Base-by-base conservation (phyloP, 306 rosid genomes). In the Benincasa hispida region DNA sequence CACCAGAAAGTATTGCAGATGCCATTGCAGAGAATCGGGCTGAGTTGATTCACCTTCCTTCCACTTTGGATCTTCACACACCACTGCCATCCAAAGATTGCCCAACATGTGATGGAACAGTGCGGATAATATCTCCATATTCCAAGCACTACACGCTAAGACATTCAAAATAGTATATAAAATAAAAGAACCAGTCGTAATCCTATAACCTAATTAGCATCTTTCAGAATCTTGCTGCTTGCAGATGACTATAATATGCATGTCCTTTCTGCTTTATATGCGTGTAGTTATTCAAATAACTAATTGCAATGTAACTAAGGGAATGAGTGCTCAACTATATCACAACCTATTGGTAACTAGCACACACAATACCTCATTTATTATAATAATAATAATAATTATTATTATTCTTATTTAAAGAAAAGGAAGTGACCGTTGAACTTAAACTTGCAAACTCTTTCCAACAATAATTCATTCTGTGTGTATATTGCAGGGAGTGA, bases 71-170 rank as follows among this genome's bases (percentile, higher is more conserved):
- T 82, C 83, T 90, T 81, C 84, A 87, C 37, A 63, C 76, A 5
- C 88, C 94, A 67, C 84, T 94, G 83, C 98, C 98, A 67, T 84
- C 95, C 72, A 94, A 90, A 84, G 97, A 94, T 42, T 94, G 98
- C 82, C 93, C 92, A 72, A 89, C 86, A 61, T 94, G 98, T 65
- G 98, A 94, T 85, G 98, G 96, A 81, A 90, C 95, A 78, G 98
- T 94, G 88, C 77, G 83, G 77, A 74, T n/a, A 61, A 70, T 82
- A 68, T 76, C 67, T 77, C 72, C 79, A 69, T 45, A 42, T 45
- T 69, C 13, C 57, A 69, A 45, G 35, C 35, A 69, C 13, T 37
- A 24, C 37, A 45, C 17, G 37, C 75, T 13, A 5, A 39, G 21
- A 69, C 56, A 69, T 69, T 45, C 75, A 24, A 41, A 68, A 45